Evolutionary conservation across 2,329 filamentous ascomycete species (phyloP).

Genomic region (Cordyceps tenuipes): DNA sequence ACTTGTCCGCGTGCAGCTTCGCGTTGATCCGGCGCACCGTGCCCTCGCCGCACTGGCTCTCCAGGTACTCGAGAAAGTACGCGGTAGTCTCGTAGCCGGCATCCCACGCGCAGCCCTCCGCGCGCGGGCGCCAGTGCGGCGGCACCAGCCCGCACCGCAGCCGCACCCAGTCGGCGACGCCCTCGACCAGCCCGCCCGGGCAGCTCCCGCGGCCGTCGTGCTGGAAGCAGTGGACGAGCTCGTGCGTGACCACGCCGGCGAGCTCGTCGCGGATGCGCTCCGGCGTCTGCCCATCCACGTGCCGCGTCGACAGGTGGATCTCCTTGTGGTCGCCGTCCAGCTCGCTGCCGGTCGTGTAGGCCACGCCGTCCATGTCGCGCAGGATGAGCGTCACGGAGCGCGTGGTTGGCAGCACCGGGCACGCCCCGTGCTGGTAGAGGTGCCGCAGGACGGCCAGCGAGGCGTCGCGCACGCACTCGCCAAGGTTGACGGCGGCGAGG

Average conservation of each 20-base stretch:
- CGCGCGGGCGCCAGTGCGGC: constrained; percentile 69
- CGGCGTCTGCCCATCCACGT: constrained; percentile 49
- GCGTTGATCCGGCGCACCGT: constrained; percentile 59
- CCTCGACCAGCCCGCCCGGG: constrained; percentile 72
- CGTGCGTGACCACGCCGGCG: constrained; percentile 76
- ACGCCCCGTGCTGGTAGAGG: constrained; percentile 52
- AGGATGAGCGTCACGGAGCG: constrained; percentile 80
- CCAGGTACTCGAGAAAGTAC: constrained; percentile 83
- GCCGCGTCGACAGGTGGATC: constrained; percentile 76
- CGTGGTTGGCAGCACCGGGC: constrained; percentile 47
- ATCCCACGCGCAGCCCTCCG: constrained; percentile 60
- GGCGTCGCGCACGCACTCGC: constrained; percentile 52
- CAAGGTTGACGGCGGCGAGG: constrained; percentile 55
- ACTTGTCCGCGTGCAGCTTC: constrained; percentile 51
- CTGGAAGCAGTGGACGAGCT: constrained; percentile 93
- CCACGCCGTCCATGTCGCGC: constrained; percentile 72
- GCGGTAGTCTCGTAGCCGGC: constrained; percentile 83
- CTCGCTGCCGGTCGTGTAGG: constrained; percentile 75
- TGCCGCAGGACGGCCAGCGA: constrained; percentile 60
- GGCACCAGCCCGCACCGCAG: constrained; percentile 64
- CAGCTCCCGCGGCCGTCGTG: constrained; percentile 56
- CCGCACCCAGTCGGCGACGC: constrained; percentile 87
- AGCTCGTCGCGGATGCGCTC: constrained; percentile 53
- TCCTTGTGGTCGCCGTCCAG: constrained; percentile 85
- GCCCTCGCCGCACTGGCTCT: constrained; percentile 53